phyloP scores from a whole-genome alignment of 768 basidiomycete species.

The Sistotremastrum niveocremeum region DNA sequence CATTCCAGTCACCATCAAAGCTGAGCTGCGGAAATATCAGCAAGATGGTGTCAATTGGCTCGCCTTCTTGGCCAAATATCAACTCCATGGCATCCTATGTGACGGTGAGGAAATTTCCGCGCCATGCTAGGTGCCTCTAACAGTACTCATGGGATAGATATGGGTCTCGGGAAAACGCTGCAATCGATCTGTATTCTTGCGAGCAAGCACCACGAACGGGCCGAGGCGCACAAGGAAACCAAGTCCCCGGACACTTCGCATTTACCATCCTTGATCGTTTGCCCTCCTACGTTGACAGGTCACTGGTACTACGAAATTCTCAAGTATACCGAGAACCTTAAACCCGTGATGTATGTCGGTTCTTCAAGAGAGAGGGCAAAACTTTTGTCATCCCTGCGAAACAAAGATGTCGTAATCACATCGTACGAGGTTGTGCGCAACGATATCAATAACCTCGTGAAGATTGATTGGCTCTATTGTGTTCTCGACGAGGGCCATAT shows the following conservation, averaged over 20 bases:
- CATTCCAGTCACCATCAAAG: conserved; percentile 80
- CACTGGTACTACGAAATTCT: conserved; percentile 98
- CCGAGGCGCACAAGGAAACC: conserved; percentile 49
- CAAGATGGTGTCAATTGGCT: conserved; percentile 99
- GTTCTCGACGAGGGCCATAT: conserved; percentile 97
- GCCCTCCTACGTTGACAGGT: conserved; percentile 93
- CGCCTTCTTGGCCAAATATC: conserved; percentile 95
- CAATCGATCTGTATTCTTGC: conserved; percentile 97
- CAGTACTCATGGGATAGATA: conserved; percentile 41
- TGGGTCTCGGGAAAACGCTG: conserved; percentile 96
- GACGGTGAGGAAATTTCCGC: conserved; percentile 51
- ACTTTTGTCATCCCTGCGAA: conserved; percentile 48
- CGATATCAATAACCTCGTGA: conserved; percentile 66
- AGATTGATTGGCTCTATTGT: conserved; percentile 84
- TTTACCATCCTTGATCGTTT: conserved; percentile 88
- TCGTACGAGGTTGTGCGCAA: conserved; percentile 97
- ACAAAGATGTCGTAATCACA: conserved; percentile 85
- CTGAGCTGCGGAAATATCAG: conserved; percentile 93
- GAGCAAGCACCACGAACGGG: conserved; percentile 84
- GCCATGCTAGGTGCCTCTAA: not conserved
- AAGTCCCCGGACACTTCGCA: conserved; percentile 66
- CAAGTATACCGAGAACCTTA: conserved; percentile 79
- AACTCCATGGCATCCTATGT: conserved; percentile 93
- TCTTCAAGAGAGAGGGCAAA: conserved; percentile 67
- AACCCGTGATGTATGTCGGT: conserved; percentile 81